phyloP scores from a whole-genome alignment of 345 rosid species.

The Gossypium herbaceum region DNA sequence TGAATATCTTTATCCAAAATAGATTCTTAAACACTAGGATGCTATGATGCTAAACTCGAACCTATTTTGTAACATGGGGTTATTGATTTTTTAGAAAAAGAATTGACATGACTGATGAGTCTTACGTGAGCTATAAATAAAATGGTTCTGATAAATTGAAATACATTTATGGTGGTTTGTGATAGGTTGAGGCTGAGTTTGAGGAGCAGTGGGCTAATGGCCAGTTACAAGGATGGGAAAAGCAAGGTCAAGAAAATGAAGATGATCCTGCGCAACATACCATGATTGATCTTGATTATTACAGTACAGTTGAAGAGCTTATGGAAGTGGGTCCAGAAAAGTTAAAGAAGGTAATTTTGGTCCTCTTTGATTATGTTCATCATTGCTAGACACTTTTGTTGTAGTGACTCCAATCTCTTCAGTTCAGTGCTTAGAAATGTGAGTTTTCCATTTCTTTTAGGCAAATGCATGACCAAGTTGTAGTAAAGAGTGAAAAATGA shows the following conservation, averaged over 20 bases:
- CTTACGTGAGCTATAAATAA: neutral
- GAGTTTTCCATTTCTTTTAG: neutral
- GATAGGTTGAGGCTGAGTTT: constrained; percentile 69
- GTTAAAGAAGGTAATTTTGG: constrained; percentile 65
- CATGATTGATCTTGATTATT: constrained; percentile 81
- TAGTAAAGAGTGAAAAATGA: neutral
- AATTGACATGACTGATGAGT: neutral
- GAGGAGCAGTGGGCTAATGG: constrained; percentile 69
- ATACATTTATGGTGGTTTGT: constrained; percentile 10
- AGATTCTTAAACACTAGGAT: neutral
- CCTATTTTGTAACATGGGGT: neutral
- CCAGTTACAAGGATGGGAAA: constrained; percentile 61
- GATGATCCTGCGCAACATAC: constrained; percentile 36
- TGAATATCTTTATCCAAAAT: neutral
- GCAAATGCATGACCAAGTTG: neutral
- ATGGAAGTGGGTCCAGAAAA: constrained; percentile 87
- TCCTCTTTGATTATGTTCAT: neutral
- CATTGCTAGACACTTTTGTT: neutral
- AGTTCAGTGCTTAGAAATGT: neutral
- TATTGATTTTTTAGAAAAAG: neutral
- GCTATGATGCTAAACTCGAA: neutral
- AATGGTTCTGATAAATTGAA: neutral
- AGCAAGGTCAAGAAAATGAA: constrained; percentile 54
- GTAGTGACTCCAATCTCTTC: neutral
- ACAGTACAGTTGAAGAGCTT: constrained; percentile 84